phyloP scores from a whole-genome alignment of 345 rosid genomes.

The Excoecaria cochinchinensis region DNA sequence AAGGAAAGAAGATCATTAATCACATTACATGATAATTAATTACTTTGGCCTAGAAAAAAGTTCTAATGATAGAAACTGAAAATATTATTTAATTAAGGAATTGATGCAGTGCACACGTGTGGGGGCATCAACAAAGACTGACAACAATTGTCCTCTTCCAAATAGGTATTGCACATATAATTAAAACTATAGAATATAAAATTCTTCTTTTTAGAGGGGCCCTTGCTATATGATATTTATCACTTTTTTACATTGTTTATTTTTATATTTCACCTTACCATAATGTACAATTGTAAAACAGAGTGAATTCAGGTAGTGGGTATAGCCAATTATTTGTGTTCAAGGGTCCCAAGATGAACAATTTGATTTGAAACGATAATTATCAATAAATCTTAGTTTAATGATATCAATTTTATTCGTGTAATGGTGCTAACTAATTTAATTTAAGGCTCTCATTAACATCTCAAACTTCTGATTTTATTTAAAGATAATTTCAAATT shows the following conservation, averaged over 20 bases:
- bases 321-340: background rate
- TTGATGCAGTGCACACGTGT: constrained; percentile 3
- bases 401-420: no score
- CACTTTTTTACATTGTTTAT: background rate
- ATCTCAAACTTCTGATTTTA: no score
- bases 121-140: constrained; percentile 6
- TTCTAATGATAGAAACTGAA: background rate
- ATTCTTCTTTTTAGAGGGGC: background rate
- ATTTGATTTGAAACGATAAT: background rate
- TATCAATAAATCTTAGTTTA: no score
- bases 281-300: background rate
- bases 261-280: background rate
- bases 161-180: background rate
- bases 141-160: constrained; percentile 3
- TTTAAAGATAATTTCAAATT: no score
- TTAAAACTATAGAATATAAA: background rate
- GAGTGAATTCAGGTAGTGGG: background rate
- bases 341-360: background rate
- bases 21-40: background rate
- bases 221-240: background rate
- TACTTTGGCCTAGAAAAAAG: background rate
- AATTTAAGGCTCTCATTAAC: no score
- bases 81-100: background rate
- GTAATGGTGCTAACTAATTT: no score
- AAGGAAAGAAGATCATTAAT: constrained; percentile 30